These are phyloP conservation scores for Plasmodium billcollinsi DNA, from an alignment of 169 alveolate genomes.

Conservation along the genomic window DNA sequence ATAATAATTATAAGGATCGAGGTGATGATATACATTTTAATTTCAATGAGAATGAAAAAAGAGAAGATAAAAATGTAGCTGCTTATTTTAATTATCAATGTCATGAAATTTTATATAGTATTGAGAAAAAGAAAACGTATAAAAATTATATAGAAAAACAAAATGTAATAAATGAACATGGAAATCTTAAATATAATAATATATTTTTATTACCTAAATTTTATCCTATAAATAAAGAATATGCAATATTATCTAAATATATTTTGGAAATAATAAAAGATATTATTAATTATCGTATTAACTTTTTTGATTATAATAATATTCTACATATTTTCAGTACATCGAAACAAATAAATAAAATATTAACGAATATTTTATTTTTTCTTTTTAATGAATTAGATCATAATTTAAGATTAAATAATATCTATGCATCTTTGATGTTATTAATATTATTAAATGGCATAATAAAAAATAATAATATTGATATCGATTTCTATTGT, in stretches of 20 bases:
- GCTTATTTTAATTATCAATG: conserved; percentile 60
- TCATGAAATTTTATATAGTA: conserved; percentile 55
- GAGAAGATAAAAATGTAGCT: background rate
- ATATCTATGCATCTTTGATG: conserved; percentile 65
- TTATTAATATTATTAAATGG: conserved; percentile 61
- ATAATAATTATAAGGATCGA: background rate
- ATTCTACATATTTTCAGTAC: conserved; percentile 65
- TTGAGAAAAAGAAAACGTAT: conserved; percentile 14
- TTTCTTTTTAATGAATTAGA: conserved; percentile 70
- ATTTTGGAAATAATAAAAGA: conserved; percentile 69
- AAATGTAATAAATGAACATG: background rate
- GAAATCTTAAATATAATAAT: background rate
- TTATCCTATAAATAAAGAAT: conserved; percentile 62
- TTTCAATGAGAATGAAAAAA: background rate
- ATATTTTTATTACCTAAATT: conserved; percentile 64
- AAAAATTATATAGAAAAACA: background rate
- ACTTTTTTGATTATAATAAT: conserved; percentile 68
- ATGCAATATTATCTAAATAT: conserved; percentile 50
- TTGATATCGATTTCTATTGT: conserved; percentile 71
- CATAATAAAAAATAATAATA: conserved; percentile 31
- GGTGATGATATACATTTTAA: background rate
- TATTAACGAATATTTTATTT: conserved; percentile 48
- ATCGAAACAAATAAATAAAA: conserved; percentile 56
- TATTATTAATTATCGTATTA: conserved; percentile 53
- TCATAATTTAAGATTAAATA: conserved; percentile 52